phyloP scores from a whole-genome alignment of 306 rosid genomes.

The Cucurbita maxima region DNA sequence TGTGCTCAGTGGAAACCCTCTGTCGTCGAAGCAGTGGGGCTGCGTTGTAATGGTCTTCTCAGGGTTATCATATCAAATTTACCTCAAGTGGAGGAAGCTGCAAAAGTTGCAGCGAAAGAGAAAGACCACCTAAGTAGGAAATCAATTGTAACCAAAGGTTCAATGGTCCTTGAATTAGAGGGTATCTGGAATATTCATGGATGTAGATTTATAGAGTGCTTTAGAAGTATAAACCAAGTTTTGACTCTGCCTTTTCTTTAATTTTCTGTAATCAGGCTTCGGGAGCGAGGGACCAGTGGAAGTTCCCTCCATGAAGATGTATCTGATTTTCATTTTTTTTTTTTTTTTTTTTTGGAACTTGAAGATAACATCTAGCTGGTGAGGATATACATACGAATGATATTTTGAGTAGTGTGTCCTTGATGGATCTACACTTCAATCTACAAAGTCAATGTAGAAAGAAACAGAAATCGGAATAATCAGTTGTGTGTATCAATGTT shows the following conservation, averaged over 20 bases:
- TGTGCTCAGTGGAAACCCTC: slow-evolving; percentile 80
- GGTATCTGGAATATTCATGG: slow-evolving; percentile 18
- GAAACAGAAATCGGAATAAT: background rate
- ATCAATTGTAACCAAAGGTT: slow-evolving; percentile 3
- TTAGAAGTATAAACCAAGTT: background rate
- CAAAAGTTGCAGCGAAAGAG: slow-evolving; percentile 77
- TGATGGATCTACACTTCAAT: background rate
- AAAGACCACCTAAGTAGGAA: slow-evolving; percentile 43
- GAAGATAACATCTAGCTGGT: background rate
- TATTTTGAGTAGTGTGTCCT: background rate
- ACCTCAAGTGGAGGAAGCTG: slow-evolving; percentile 80
- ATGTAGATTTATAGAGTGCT: slow-evolving; percentile 26
- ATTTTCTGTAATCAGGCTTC: background rate
- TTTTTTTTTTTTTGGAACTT: background rate
- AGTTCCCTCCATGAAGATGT: background rate
- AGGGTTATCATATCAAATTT: slow-evolving; percentile 82
- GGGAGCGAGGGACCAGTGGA: background rate
- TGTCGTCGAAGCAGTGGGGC: slow-evolving; percentile 86
- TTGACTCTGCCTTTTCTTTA: background rate
- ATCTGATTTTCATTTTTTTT: background rate
- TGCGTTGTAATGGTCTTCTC: slow-evolving; percentile 87
- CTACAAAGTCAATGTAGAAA: background rate
- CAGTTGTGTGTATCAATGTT: background rate
- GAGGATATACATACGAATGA: background rate
- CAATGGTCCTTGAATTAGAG: slow-evolving; percentile 21